These are phyloP conservation scores for Sclerotinia spermophila DNA, from an alignment of 2,329 filamentous ascomycete genomes.

Conservation along the genomic window DNA sequence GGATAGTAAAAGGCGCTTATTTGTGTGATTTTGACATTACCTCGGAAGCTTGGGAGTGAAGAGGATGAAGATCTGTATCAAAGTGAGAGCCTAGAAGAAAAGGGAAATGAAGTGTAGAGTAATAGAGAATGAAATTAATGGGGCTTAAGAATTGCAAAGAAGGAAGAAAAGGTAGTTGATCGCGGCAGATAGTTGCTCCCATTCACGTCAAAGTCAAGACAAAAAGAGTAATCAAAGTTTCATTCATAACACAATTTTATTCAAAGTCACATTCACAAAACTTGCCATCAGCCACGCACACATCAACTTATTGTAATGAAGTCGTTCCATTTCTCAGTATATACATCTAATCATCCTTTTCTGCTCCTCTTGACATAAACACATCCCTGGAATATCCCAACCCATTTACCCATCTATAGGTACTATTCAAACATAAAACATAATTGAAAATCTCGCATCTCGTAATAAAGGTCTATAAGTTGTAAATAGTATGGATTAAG, in stretches of 20 bases:
- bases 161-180: background rate
- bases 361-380: conserved; percentile 4
- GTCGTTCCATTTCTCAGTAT: conserved; percentile 16
- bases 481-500: conserved; percentile 14
- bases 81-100: background rate
- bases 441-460: conserved; percentile 13
- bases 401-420: conserved; percentile 16
- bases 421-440: conserved; percentile 15
- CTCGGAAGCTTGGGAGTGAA: background rate
- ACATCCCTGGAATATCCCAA: conserved; percentile 15
- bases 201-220: background rate
- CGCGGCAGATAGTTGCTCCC: background rate
- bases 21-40: background rate
- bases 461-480: conserved; percentile 18
- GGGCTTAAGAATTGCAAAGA: background rate
- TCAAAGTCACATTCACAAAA: background rate
- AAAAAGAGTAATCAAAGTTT: too few species aligned
- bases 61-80: conserved; percentile 1
- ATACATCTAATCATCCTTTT: conserved; percentile 12
- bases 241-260: too few species aligned
- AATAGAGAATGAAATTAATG: background rate
- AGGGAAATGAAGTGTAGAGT: background rate
- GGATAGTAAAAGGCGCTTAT: background rate
- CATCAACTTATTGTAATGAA: conserved; percentile 6
- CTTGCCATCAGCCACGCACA: background rate